phyloP scores from a whole-genome alignment of 352 stramenopile species.

The Pythium myriotylum region DNA sequence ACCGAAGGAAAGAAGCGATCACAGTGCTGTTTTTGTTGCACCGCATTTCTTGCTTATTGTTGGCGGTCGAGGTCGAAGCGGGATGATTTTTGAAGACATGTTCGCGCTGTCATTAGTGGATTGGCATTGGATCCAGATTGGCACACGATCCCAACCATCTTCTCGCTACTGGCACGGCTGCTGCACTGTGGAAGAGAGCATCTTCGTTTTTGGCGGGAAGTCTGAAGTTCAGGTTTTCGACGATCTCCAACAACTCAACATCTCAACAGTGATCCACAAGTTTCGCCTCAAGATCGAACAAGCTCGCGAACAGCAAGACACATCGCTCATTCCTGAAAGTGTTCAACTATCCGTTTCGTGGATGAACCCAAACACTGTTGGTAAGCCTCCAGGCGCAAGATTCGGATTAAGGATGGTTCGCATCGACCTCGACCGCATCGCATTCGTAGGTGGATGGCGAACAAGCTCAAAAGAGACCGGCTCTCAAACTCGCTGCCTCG shows the following conservation, averaged over 20 bases:
- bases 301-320: background rate
- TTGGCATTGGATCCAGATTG: constrained; percentile 48
- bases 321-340: background rate
- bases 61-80: constrained; percentile 58
- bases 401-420: constrained; percentile 45
- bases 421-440: constrained; percentile 24
- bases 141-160: constrained; percentile 16
- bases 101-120: constrained; percentile 47
- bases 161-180: constrained; percentile 31
- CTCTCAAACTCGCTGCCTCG: constrained; percentile 3
- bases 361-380: constrained; percentile 45
- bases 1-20: constrained; percentile 55
- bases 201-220: constrained; percentile 71
- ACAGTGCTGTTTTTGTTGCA: constrained; percentile 54
- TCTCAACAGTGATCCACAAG: background rate
- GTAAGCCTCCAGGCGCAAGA: constrained; percentile 47
- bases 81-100: constrained; percentile 49
- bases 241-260: constrained; percentile 47
- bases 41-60: constrained; percentile 53
- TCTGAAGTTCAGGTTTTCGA: constrained; percentile 53
- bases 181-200: constrained; percentile 23
- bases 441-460: constrained; percentile 25
- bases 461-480: too few relatives aligned
- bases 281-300: constrained; percentile 6
- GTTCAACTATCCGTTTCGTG: constrained; percentile 23